Percentiles rank a stretch among this genome's conserved stretches.
These are phyloP conservation scores for Phlyctochytrium bullatum DNA, from an alignment of 192 early-diverging fungal genomes.

Conservation along the genomic window DNA sequence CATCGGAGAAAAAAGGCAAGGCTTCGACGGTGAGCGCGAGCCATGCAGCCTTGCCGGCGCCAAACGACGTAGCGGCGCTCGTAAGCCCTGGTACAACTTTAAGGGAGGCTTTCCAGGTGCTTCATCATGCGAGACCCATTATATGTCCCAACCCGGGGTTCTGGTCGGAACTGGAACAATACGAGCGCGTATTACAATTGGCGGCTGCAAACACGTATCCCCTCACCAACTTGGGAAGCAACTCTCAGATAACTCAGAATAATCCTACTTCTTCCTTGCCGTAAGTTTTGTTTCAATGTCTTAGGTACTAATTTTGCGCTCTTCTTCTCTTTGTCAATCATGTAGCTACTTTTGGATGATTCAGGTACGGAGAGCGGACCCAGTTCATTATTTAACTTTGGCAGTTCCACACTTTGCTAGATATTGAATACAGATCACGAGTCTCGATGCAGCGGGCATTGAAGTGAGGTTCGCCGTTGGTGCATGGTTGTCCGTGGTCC, in stretches of 20 bases:
- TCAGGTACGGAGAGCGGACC: background rate
- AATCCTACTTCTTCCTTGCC: constrained; percentile 2
- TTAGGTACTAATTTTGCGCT: background rate
- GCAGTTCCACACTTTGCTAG: background rate
- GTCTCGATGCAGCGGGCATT: no score
- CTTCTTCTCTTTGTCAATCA: no score
- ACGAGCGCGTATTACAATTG: background rate
- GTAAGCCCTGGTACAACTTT: background rate
- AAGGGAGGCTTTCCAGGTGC: background rate
- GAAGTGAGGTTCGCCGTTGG: no score
- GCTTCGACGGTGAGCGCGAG: no score
- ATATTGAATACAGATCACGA: background rate
- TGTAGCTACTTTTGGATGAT: constrained; percentile 8
- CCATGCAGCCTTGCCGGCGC: no score
- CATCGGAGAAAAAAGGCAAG: no score
- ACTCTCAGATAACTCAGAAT: no score
- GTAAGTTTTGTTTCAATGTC: background rate
- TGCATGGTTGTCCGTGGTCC: no score
- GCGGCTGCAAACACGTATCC: background rate
- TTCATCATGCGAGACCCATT: background rate
- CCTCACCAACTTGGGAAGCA: no score
- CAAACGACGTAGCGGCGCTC: no score
- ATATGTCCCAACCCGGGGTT: constrained; percentile 3
- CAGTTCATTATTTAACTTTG: background rate
- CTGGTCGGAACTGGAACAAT: constrained; percentile 7